phyloP scores from a whole-genome alignment of 345 rosid species.

The Eutrema yunnanense region DNA sequence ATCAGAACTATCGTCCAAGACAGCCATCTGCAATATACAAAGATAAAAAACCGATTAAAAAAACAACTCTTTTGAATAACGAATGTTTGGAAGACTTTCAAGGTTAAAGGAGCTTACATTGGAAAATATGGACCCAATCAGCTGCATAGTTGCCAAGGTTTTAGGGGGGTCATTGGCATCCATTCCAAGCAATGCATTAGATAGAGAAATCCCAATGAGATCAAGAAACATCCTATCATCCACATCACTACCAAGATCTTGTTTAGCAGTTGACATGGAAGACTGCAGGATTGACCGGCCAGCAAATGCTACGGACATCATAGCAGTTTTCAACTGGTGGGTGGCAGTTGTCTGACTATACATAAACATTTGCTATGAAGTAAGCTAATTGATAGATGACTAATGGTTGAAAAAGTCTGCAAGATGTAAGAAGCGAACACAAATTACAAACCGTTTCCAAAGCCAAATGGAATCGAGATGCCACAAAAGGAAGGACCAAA shows the following conservation, averaged over 20 bases:
- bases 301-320: slow-evolving; percentile 94
- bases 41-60: neutral
- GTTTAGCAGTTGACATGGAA: slow-evolving; percentile 52
- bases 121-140: slow-evolving; percentile 96
- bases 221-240: slow-evolving; percentile 42
- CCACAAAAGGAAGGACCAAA: slow-evolving; percentile 90
- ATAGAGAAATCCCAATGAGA: slow-evolving; percentile 74
- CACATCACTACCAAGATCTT: slow-evolving; percentile 44
- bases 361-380: slow-evolving; percentile 40
- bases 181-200: slow-evolving; percentile 96
- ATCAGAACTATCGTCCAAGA: slow-evolving; percentile 61
- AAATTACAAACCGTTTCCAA: slow-evolving; percentile 80
- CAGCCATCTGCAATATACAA: slow-evolving; percentile 56
- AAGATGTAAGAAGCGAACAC: slow-evolving; percentile 11
- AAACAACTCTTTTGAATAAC: neutral
- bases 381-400: slow-evolving; percentile 35
- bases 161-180: slow-evolving; percentile 99
- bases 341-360: slow-evolving; percentile 97
- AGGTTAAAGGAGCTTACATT: slow-evolving; percentile 55
- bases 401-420: slow-evolving; percentile 1
- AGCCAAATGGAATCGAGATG: slow-evolving; percentile 92
- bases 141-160: slow-evolving; percentile 93
- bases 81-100: slow-evolving; percentile 11
- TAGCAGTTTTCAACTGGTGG: slow-evolving; percentile 96
- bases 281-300: slow-evolving; percentile 85